A percentile compares a stretch with the other conserved stretches of the same genome.
phyloP scores from a whole-genome alignment of 1,284 basidiomycete species.

The Omphalotus olearius region DNA sequence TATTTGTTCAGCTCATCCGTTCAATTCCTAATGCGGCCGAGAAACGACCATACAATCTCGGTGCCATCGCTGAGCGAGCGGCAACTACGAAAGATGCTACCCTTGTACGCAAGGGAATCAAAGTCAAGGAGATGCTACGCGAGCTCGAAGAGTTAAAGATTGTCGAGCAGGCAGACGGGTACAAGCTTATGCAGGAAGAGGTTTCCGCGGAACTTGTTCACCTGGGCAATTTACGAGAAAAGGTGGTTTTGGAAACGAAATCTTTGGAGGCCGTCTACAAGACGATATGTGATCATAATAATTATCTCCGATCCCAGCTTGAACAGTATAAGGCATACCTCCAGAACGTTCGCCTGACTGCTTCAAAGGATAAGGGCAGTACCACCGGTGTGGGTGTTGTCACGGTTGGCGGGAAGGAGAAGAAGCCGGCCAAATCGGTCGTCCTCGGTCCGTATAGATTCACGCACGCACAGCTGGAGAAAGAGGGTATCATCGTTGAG shows the following conservation, averaged over 20 bases:
- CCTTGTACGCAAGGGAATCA: constrained; percentile 95
- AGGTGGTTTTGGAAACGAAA: constrained; percentile 90
- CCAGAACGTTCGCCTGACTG: constrained; percentile 92
- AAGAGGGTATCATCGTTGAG: constrained; percentile 99
- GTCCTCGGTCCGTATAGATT: constrained; percentile 94
- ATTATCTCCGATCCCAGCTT: constrained; percentile 92
- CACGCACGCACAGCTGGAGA: constrained; percentile 97
- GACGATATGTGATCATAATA: constrained; percentile 99
- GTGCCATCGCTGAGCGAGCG: constrained; percentile 89
- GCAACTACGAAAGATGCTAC: constrained; percentile 96
- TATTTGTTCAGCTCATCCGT: constrained; percentile 96
- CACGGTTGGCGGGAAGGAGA: constrained; percentile 95
- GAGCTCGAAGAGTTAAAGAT: constrained; percentile 92
- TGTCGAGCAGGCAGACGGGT: constrained; percentile 80
- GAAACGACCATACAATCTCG: constrained; percentile 85
- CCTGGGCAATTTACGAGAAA: constrained; percentile 94
- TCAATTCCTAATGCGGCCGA: constrained; percentile 86
- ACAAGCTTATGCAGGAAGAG: constrained; percentile 95
- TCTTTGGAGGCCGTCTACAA: constrained; percentile 96
- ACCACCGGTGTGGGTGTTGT: constrained; percentile 92
- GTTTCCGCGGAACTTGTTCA: constrained; percentile 93
- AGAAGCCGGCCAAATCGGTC: constrained; percentile 83
- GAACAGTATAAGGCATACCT: constrained; percentile 99
- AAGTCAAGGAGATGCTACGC: constrained; percentile 97
- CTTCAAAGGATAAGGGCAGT: constrained; percentile 80